Base-by-base conservation (phyloP, 371 early-diverging fungal genomes). In the Mucor irregularis region DNA sequence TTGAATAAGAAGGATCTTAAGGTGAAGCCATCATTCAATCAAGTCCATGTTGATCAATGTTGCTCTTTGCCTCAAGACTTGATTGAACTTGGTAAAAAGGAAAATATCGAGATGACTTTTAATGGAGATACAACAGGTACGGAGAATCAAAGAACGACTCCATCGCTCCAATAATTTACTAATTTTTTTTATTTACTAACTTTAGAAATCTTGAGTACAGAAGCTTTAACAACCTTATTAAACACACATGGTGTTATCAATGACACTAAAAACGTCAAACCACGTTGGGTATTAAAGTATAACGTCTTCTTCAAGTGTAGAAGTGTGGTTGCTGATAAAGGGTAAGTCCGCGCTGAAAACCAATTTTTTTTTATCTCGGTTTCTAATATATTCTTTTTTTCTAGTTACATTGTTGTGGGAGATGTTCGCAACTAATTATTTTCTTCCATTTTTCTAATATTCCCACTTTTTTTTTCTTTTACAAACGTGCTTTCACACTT, bases 221-320 rank as follows among this genome's bases (percentile, higher is more conserved):
- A 72, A 38, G 29, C 68, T 22, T 61, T 74, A 28, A 59, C 78
- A 2, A 53, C 54, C 17, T 37, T 80, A 48, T 57, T 78, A n/a
- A 62, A 45, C 25, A 44, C 74, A 1, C 57, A 62, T 14, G 43
- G 61, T 5, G 49, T 71, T 0, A 47, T 71, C 30, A 48, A 40
- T 11, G 35, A 46, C 17, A 43, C 49, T 0, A 43, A 56, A 0
- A 43, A 39, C 11, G 56, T 73, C 0, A 35, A 39, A 5, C 78
- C 78, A 1, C 75, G 71, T 34, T 78, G 69, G 69, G 82, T 82
- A 16, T 57, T 84, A 58, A 82, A 84, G 56, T 84, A 84, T 49
- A 69, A 81, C 34, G 81, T 78, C 10, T 78, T 83, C 50, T 77
- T 71, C 25, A 65, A 69, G 14, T 38, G 64, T 48, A 70, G 81